A percentile compares a stretch with the other conserved stretches of the same genome.
These are phyloP conservation scores for Lumnitzera littorea DNA, from an alignment of 345 rosid genomes.

Conservation along the genomic window DNA sequence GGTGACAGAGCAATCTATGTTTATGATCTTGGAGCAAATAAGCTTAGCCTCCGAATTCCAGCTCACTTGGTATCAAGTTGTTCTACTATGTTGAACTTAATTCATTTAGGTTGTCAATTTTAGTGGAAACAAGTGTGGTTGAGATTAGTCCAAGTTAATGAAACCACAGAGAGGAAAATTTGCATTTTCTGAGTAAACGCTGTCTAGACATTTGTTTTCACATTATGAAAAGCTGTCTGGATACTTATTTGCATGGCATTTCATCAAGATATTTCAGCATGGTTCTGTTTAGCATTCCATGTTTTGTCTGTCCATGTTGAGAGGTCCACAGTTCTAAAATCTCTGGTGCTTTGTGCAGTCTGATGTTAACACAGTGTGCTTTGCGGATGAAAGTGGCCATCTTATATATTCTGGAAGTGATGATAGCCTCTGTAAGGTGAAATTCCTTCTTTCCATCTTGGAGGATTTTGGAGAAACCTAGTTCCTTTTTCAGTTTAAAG, in stretches of 20 bases:
- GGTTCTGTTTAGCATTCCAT: neutral
- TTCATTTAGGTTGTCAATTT: neutral
- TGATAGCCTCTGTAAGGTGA: conserved; percentile 57
- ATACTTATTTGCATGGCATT: no score
- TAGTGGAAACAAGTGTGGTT: no score
- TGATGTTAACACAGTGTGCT: conserved; percentile 71
- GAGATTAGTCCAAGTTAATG: no score
- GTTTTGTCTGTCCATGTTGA: neutral
- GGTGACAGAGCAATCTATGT: conserved; percentile 40
- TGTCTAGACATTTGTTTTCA: no score
- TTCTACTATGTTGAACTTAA: neutral
- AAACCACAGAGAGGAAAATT: no score
- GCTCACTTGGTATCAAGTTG: conserved; percentile 45
- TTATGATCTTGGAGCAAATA: conserved; percentile 52
- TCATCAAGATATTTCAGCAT: no score
- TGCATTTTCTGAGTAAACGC: no score
- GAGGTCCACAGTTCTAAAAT: neutral
- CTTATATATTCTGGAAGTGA: conserved; percentile 65
- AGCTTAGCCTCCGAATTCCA: conserved; percentile 32
- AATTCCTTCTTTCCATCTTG: neutral
- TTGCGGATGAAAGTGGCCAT: conserved; percentile 66
- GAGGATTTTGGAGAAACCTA: neutral
- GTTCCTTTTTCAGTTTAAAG: no score
- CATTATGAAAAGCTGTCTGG: no score
- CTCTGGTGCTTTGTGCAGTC: conserved; percentile 26